Base-by-base conservation (phyloP, 1,139 yeast species). In the Blastobotrys aristatus region DNA sequence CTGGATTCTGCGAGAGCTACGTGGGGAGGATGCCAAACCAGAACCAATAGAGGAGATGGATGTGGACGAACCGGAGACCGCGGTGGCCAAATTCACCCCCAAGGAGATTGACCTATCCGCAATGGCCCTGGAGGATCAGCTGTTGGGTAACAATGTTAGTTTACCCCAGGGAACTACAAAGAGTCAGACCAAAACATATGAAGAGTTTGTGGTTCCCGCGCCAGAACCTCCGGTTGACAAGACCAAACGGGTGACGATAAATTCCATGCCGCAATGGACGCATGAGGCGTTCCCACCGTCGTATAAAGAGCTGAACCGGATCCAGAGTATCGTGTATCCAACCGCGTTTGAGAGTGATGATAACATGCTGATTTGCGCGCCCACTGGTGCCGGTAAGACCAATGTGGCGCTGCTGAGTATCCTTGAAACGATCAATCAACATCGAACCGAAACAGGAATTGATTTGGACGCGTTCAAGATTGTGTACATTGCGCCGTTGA, bases 351-450 rank as follows among this genome's bases (percentile, higher is more conserved):
- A 75, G 8, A 67, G 77, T 1, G 94, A 86, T 59, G 76, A 76
- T 16, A 92, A 90, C 57, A 63, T 92, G 43, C 70, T 92, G 18
- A 71, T 92, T 56, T 90, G 97, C 75, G 97, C 98, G 0, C 98
- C 98, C 2, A 92, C 98, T 0, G 98, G 98, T 68, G 97, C 97
- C 2, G 98, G 98, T 70, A 92, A 92, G 64, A 92, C 98, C 13
- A 92, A 92, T 64, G 95, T 90, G 30, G 98, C 98, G 0, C 75
- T 92, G 79, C 68, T 92, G 48, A 72, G 96, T 0, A 76, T 87
- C 5, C 69, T 90, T 20, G 73, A 84, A 47, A 71, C 86, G 0
- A 65, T 89, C 24, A 71, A 77, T 0, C 76, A 83, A 44, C 77
- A 69, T 60, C 71, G 84, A 56, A 4, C 14, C 21, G 61, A 65